Percentiles rank a stretch among this genome's conserved stretches.
Evolutionary conservation across 2,329 filamentous ascomycete genomes (phyloP).

Genomic region (Rhytidhysteron rufulum): DNA sequence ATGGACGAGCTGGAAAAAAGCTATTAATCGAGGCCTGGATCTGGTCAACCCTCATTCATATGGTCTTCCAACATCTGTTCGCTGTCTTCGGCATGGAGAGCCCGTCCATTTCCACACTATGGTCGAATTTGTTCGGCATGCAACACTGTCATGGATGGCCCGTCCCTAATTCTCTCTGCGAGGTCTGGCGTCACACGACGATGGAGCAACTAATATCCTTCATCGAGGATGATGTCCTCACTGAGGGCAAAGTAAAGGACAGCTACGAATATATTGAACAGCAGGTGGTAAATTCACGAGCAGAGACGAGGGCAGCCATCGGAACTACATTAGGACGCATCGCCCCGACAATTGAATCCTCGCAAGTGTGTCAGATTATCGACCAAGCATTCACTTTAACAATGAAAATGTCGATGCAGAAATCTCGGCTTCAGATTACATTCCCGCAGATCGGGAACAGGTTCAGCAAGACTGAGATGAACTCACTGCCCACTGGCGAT

Average conservation of each 20-base stretch:
- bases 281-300: too few relatives aligned
- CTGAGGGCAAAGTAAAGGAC: too few relatives aligned
- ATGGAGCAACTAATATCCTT: conserved; percentile 2
- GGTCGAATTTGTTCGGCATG: not conserved
- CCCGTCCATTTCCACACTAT: too few relatives aligned
- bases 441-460: conserved; percentile 8
- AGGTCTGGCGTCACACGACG: conserved; percentile 12
- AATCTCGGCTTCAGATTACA: conserved; percentile 14
- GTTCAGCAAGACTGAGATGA: conserved; percentile 1
- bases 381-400: conserved; percentile 14
- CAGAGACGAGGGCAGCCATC: too few relatives aligned
- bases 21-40: too few relatives aligned
- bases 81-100: too few relatives aligned
- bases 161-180: conserved; percentile 1
- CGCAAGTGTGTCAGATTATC: conserved; percentile 6
- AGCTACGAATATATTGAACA: too few relatives aligned
- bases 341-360: not conserved
- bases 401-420: conserved; percentile 13
- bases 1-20: too few relatives aligned
- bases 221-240: conserved; percentile 2
- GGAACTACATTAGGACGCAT: too few relatives aligned
- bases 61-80: too few relatives aligned
- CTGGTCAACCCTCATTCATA: too few relatives aligned
- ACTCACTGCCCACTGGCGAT: conserved; percentile 6
- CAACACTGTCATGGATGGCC: conserved; percentile 7